phyloP scores from a whole-genome alignment of 345 rosid genomes.

The Lumnitzera racemosa region DNA sequence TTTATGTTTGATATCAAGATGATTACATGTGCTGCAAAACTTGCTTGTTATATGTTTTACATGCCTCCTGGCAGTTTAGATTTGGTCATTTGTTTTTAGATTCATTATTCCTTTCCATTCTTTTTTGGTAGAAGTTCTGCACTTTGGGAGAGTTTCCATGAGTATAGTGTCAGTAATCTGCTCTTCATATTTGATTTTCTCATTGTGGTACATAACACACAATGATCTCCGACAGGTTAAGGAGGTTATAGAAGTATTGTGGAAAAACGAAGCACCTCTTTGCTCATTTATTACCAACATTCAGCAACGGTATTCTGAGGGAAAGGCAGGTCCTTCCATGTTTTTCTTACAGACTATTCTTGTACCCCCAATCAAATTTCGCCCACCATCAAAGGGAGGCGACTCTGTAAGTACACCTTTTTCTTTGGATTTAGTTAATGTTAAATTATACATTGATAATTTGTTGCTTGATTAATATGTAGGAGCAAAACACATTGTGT shows the following conservation, averaged over 20 bases:
- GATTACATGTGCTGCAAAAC: background rate
- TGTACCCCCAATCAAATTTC: constrained; percentile 85
- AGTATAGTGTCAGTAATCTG: background rate
- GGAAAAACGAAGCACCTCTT: constrained; percentile 75
- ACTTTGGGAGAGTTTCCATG: background rate
- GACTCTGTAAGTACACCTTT: constrained; percentile 62
- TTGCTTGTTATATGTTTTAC: no score
- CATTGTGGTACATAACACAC: constrained; percentile 7
- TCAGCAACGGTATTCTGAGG: constrained; percentile 50
- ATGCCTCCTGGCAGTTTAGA: no score
- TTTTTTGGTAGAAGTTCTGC: constrained; percentile 4
- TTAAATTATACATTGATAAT: no score
- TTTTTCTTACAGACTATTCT: constrained; percentile 75
- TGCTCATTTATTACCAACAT: constrained; percentile 74
- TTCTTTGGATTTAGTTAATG: background rate
- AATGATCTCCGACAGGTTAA: constrained; percentile 45
- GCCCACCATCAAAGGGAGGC: constrained; percentile 80
- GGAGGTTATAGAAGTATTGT: constrained; percentile 42
- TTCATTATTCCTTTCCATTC: background rate
- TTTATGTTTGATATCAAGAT: background rate
- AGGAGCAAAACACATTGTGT: no score
- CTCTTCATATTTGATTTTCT: background rate
- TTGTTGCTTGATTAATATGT: no score
- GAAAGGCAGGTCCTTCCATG: constrained; percentile 45
- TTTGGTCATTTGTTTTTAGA: no score